These are phyloP conservation scores for Vanderwaltozyma yarrowii DNA, from an alignment of 805 yeast genomes.

Conservation along the genomic window DNA sequence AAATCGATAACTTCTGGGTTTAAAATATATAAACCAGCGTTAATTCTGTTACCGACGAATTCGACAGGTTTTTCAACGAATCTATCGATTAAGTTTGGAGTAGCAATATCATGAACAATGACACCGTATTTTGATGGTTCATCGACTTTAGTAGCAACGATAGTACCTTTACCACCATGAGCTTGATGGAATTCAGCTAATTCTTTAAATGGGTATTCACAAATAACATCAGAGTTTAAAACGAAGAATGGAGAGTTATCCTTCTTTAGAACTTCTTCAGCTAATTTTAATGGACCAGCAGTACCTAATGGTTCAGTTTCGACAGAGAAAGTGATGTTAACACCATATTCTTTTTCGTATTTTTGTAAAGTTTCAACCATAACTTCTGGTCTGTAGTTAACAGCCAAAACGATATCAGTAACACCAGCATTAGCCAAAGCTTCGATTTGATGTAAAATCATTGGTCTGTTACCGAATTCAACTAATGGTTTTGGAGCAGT, in stretches of 20 bases:
- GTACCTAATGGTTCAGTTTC: slow-evolving; percentile 99
- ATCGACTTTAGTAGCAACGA: slow-evolving; percentile 98
- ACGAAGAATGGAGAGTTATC: slow-evolving; percentile 96
- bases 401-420: slow-evolving; percentile 96
- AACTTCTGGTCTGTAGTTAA: slow-evolving; percentile 98
- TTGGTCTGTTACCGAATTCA: slow-evolving; percentile 98
- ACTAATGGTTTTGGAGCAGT: slow-evolving; percentile 95
- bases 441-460: slow-evolving; percentile 98
- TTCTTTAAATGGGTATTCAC: slow-evolving; percentile 95
- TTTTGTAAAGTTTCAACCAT: slow-evolving; percentile 93
- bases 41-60: slow-evolving; percentile 98
- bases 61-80: slow-evolving; percentile 99
- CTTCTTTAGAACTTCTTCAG: slow-evolving; percentile 86
- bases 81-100: slow-evolving; percentile 92
- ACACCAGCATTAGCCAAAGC: slow-evolving; percentile 98
- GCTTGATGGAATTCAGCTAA: slow-evolving; percentile 85
- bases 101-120: slow-evolving; percentile 92
- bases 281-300: slow-evolving; percentile 97
- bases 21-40: slow-evolving; percentile 96
- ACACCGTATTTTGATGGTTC: slow-evolving; percentile 99
- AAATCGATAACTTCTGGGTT: slow-evolving; percentile 96
- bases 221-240: slow-evolving; percentile 94
- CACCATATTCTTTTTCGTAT: slow-evolving; percentile 93
- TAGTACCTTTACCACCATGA: slow-evolving; percentile 97
- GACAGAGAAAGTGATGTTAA: slow-evolving; percentile 89